phyloP scores from a whole-genome alignment of 306 rosid genomes.

The Prinsepia uniflora region DNA sequence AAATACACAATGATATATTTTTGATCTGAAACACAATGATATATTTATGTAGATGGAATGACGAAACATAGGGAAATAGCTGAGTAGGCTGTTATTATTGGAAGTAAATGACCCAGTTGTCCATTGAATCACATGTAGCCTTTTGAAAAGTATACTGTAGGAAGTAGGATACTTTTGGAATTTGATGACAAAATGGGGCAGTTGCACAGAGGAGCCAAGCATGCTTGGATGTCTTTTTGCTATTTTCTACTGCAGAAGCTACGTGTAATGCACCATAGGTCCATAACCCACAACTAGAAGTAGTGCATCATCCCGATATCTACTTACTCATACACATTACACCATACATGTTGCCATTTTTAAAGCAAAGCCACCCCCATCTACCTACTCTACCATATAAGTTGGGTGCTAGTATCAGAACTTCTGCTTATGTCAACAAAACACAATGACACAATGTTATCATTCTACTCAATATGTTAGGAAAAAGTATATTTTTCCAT shows the following conservation, averaged over 20 bases:
- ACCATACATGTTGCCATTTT: constrained; percentile 1
- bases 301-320: background rate
- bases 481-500: too few species aligned
- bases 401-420: constrained; percentile 1
- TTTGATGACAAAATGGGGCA: constrained; percentile 16
- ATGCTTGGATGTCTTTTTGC: constrained; percentile 12
- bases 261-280: constrained; percentile 46
- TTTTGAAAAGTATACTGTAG: background rate
- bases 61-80: too few species aligned
- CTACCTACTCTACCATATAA: background rate
- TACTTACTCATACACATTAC: constrained; percentile 4
- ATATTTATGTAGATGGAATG: too few species aligned
- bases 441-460: too few species aligned
- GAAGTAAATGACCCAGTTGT: background rate
- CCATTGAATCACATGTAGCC: background rate
- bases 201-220: constrained; percentile 16
- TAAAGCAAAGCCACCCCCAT: constrained; percentile 4
- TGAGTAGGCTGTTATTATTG: too few species aligned
- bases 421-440: too few species aligned
- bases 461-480: too few species aligned
- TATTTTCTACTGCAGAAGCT: constrained; percentile 31
- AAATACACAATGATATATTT: too few species aligned
- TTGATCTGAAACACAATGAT: too few species aligned
- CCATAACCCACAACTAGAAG: background rate
- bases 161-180: constrained; percentile 1